These are phyloP conservation scores for Apiospora malaysiana DNA, from an alignment of 2,329 filamentous ascomycete species.

Conservation along the genomic window DNA sequence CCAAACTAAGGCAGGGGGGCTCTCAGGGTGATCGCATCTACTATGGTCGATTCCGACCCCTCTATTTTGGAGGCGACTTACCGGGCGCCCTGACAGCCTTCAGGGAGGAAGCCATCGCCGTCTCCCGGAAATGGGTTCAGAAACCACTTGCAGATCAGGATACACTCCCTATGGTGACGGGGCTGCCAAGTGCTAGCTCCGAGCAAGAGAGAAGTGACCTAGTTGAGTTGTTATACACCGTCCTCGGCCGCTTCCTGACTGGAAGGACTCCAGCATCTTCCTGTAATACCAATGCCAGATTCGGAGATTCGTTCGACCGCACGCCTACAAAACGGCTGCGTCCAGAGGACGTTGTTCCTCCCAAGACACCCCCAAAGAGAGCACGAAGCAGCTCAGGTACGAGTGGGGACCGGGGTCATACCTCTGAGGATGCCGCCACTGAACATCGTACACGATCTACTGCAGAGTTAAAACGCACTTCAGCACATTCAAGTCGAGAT, in stretches of 20 bases:
- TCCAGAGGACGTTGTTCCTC: neutral
- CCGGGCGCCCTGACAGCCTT: neutral
- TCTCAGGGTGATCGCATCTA: neutral
- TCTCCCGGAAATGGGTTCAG: conserved; percentile 1
- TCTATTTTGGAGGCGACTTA: neutral
- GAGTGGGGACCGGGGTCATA: neutral
- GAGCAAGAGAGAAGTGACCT: conserved; percentile 11
- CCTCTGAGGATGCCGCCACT: neutral
- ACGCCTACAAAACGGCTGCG: neutral
- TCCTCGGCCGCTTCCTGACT: neutral
- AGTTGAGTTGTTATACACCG: neutral
- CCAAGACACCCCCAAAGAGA: conserved; percentile 1
- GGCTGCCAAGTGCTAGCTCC: conserved; percentile 6
- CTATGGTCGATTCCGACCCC: neutral
- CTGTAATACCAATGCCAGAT: neutral
- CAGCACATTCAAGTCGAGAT: conserved; percentile 4
- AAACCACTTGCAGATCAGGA: neutral
- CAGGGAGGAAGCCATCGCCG: neutral
- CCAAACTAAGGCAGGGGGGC: conserved; percentile 1
- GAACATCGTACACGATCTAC: neutral
- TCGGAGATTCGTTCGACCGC: neutral
- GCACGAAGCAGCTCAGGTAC: neutral
- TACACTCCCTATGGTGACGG: neutral
- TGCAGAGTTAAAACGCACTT: neutral
- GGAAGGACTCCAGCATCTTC: neutral